Conservation (phyloP, 148 eudicot genomes). For the Cornus florida region DNA sequence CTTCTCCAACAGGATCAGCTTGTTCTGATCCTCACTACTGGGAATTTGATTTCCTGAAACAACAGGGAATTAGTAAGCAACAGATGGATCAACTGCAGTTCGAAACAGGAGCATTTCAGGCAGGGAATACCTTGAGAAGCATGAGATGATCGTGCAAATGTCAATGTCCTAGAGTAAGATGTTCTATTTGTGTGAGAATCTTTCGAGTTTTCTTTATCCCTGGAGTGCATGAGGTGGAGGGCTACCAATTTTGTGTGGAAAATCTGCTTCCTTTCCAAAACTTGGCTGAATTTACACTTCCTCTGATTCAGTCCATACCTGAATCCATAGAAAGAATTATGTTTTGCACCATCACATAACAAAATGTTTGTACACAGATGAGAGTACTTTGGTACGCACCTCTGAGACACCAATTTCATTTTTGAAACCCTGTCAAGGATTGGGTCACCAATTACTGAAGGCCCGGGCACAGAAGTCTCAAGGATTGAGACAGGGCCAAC, state of each 20-base stretch:
- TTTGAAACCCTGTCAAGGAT: conserved; percentile 8
- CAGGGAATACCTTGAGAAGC: conserved; percentile 2
- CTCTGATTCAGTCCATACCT: conserved; percentile 11
- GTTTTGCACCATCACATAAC: not conserved
- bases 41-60: conserved; percentile 4
- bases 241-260: not conserved
- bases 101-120: not conserved
- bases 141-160: not conserved
- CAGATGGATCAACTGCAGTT: not conserved
- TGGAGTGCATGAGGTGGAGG: conserved; percentile 1
- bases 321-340: not conserved
- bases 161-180: not conserved
- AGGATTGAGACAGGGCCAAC: not conserved
- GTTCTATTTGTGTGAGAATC: not conserved
- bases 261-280: not conserved
- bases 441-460: not conserved
- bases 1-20: conserved; percentile 4
- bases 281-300: not conserved
- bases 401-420: not conserved
- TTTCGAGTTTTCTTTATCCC: not conserved
- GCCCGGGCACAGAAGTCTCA: not conserved
- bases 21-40: not conserved
- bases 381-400: not conserved
- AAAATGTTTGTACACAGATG: not conserved
- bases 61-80: not conserved